Percentiles rank a stretch among this genome's conserved stretches.
Evolutionary conservation across 768 basidiomycete species (phyloP).

Genomic region (Trametes elegans): DNA sequence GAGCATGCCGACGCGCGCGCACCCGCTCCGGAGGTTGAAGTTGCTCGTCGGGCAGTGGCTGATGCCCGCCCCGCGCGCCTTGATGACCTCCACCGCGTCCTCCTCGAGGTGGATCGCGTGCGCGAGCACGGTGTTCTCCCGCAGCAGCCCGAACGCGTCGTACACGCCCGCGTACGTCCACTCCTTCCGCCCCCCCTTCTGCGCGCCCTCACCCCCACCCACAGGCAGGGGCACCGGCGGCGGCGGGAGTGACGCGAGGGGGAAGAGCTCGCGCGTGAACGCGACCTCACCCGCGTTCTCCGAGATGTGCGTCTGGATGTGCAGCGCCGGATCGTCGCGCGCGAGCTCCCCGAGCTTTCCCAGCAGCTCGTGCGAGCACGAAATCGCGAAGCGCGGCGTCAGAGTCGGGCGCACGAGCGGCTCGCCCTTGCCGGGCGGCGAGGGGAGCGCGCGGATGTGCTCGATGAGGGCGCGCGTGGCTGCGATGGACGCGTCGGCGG

Average conservation of each 20-base stretch:
- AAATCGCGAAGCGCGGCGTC: slow-evolving; percentile 96
- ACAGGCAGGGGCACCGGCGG: neutral
- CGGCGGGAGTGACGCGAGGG: slow-evolving; percentile 28
- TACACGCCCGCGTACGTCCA: slow-evolving; percentile 78
- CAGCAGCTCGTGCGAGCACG: slow-evolving; percentile 76
- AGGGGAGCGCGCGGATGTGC: slow-evolving; percentile 60
- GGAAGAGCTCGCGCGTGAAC: slow-evolving; percentile 66
- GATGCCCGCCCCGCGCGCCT: slow-evolving; percentile 63
- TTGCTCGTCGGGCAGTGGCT: slow-evolving; percentile 96
- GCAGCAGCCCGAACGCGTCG: slow-evolving; percentile 72
- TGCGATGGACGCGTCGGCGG: slow-evolving; percentile 53
- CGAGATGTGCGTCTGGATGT: slow-evolving; percentile 90
- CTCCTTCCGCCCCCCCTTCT: neutral
- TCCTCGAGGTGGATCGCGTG: slow-evolving; percentile 82
- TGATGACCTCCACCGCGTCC: slow-evolving; percentile 72
- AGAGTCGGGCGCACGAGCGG: slow-evolving; percentile 82
- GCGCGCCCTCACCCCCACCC: neutral
- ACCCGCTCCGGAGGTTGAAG: slow-evolving; percentile 85
- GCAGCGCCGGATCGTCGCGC: slow-evolving; percentile 52
- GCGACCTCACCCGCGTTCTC: slow-evolving; percentile 78
- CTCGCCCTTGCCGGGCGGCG: slow-evolving; percentile 17
- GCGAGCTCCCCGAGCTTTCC: slow-evolving; percentile 60
- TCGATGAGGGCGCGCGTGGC: slow-evolving; percentile 65
- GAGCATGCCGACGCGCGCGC: slow-evolving; percentile 74
- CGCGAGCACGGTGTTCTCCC: slow-evolving; percentile 79